phyloP scores from a whole-genome alignment of 441 rosid species.

The Corymbia calophylla region DNA sequence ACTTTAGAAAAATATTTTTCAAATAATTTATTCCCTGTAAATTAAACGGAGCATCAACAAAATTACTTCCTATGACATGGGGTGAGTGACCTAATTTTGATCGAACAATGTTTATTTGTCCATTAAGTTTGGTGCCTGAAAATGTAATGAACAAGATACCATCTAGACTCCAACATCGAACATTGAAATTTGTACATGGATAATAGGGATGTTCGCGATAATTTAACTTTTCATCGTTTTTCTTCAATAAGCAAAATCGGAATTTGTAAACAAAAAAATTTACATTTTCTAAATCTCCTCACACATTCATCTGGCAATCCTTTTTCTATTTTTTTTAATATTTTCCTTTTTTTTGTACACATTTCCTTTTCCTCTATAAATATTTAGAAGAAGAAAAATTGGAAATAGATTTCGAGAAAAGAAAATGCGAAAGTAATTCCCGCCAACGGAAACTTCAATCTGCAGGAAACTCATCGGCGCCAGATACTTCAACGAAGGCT shows the following conservation, averaged over 20 bases:
- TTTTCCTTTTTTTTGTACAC: no score
- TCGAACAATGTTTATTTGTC: neutral
- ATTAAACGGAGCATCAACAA: no score
- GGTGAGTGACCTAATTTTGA: neutral
- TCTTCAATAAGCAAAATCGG: neutral
- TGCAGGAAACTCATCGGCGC: conserved; percentile 67
- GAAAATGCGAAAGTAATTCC: neutral
- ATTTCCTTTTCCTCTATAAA: neutral
- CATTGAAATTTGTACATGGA: neutral
- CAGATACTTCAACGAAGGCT: conserved; percentile 62
- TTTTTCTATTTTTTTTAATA: no score
- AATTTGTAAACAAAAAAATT: neutral
- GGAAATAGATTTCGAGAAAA: neutral
- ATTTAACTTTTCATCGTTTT: neutral
- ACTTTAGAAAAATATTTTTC: no score
- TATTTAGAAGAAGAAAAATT: neutral
- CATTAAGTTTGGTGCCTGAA: neutral
- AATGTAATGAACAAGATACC: neutral
- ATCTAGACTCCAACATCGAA: neutral
- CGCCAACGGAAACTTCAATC: neutral
- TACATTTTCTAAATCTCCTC: neutral
- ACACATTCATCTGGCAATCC: neutral
- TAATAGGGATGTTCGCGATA: no score
- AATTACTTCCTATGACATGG: neutral
- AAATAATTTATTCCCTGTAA: no score